These are phyloP conservation scores for Clarkia xantiana DNA, from an alignment of 345 rosid species.

Conservation along the genomic window DNA sequence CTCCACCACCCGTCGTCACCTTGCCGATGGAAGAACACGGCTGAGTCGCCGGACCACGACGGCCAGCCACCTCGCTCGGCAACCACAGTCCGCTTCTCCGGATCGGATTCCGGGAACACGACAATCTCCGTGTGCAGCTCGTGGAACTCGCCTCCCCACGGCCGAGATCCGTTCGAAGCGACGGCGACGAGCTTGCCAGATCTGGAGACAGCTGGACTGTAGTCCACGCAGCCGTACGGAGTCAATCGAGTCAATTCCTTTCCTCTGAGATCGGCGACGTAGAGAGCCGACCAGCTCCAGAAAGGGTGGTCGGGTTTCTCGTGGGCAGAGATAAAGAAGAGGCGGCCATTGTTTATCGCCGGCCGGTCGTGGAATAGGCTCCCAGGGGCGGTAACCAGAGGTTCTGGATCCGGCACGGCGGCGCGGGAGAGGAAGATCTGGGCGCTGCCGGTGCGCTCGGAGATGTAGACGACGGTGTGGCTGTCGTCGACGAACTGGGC, in stretches of 20 bases:
- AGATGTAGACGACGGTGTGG: constrained; percentile 37
- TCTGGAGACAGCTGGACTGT: constrained; percentile 53
- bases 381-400: constrained; percentile 26
- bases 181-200: constrained; percentile 49
- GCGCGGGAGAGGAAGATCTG: constrained; percentile 27
- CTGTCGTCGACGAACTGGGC: constrained; percentile 37
- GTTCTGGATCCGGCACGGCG: constrained; percentile 22
- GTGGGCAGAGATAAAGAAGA: constrained; percentile 72
- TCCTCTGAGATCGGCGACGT: constrained; percentile 17
- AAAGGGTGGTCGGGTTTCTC: constrained; percentile 41
- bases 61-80: constrained; percentile 79
- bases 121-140: constrained; percentile 53
- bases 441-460: constrained; percentile 52
- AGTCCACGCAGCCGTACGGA: constrained; percentile 45
- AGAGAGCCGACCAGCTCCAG: constrained; percentile 63
- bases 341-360: constrained; percentile 20
- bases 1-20: constrained; percentile 97
- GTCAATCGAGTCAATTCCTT: constrained; percentile 32
- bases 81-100: constrained; percentile 32
- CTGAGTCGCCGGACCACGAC: constrained; percentile 57
- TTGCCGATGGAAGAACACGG: constrained; percentile 63
- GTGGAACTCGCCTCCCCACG: constrained; percentile 73
- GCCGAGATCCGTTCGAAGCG: constrained; percentile 57
- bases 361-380: constrained; percentile 88
- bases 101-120: constrained; percentile 36